These are phyloP conservation scores for Serendipita indica DNA, from an alignment of 768 basidiomycete species.

Conservation along the genomic window DNA sequence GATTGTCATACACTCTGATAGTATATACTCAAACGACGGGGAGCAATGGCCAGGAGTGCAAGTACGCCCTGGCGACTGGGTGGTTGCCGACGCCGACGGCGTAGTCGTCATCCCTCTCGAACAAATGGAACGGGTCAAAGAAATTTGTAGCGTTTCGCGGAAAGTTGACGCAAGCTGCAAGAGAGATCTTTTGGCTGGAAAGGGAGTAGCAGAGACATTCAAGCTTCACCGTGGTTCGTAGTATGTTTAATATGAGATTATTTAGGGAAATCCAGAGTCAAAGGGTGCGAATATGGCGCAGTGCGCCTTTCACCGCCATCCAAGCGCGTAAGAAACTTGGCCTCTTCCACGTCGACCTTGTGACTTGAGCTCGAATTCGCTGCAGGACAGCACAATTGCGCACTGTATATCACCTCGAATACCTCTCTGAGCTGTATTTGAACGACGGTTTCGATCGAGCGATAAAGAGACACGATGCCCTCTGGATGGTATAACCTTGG, in stretches of 20 bases:
- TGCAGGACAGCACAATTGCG: no score
- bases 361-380: no score
- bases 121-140: conserved; percentile 39
- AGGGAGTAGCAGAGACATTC: conserved; percentile 65
- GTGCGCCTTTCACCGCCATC: no score
- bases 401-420: no score
- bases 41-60: conserved; percentile 37
- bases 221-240: conserved; percentile 28
- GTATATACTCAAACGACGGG: conserved; percentile 19
- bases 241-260: no score
- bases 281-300: no score
- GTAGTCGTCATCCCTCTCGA: conserved; percentile 63
- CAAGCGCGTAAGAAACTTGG: no score
- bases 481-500: conserved; percentile 8
- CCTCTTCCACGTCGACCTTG: no score
- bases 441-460: conserved; percentile 2
- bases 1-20: conserved; percentile 27
- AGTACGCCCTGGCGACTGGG: conserved; percentile 63
- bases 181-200: conserved; percentile 59
- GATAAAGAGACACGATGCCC: not conserved
- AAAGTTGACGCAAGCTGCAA: conserved; percentile 58
- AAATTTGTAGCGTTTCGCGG: conserved; percentile 41
- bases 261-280: no score
- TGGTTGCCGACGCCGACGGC: conserved; percentile 80
- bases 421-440: no score